Conservation (phyloP, 73 alveolate species). For the Breviolum minutum region DNA sequence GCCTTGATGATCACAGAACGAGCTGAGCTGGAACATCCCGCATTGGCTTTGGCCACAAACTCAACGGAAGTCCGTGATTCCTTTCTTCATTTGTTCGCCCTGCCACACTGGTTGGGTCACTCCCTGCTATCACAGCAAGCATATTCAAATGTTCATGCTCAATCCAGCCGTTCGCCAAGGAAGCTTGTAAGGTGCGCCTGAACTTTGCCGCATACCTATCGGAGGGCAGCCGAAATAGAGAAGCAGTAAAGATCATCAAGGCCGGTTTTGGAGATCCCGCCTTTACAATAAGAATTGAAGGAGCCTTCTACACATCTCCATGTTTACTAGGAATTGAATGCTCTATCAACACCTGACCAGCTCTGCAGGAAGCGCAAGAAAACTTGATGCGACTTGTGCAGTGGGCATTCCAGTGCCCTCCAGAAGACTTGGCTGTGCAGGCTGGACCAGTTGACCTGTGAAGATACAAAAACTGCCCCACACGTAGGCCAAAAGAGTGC, state of each 20-base stretch:
- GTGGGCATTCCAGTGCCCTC: slow-evolving; percentile 86
- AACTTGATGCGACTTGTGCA: slow-evolving; percentile 23
- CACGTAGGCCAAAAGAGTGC: no score
- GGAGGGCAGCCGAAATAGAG: slow-evolving; percentile 49
- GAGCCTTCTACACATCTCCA: not conserved
- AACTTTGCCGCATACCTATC: slow-evolving; percentile 66
- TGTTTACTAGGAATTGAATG: no score
- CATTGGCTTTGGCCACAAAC: slow-evolving; percentile 15
- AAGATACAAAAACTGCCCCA: no score
- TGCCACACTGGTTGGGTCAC: no score
- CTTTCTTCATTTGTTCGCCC: not conserved
- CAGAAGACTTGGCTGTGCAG: slow-evolving; percentile 78
- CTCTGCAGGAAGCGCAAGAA: slow-evolving; percentile 61
- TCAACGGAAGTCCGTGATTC: not conserved
- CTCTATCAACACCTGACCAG: not conserved
- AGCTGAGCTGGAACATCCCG: slow-evolving; percentile 39
- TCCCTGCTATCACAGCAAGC: no score
- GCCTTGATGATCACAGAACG: slow-evolving; percentile 56
- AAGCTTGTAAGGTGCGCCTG: slow-evolving; percentile 69
- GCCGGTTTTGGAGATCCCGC: not conserved
- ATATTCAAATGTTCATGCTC: no score
- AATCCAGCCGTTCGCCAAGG: not conserved
- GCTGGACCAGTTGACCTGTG: not conserved
- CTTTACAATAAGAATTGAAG: no score
- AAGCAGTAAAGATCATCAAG: slow-evolving; percentile 70